phyloP scores from a whole-genome alignment of 108 stramenopile species.

The Cyclostephanos invisitatus region DNA sequence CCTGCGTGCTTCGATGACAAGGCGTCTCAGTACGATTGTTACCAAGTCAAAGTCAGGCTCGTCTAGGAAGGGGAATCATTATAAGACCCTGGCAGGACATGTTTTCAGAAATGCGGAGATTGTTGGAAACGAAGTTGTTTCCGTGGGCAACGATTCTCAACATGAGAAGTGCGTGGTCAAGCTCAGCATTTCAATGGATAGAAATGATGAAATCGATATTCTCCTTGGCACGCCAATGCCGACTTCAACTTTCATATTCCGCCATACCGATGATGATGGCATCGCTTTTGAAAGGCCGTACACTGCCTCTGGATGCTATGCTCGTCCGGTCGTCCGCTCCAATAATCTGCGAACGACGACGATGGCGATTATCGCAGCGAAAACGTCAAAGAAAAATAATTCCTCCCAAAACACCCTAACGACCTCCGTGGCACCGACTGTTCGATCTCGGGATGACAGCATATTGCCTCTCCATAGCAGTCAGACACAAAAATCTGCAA shows the following conservation, averaged over 20 bases:
- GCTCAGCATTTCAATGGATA: constrained; percentile 18
- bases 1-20: too few relatives aligned
- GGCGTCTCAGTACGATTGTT: too few relatives aligned
- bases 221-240: constrained; percentile 15
- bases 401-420: too few relatives aligned
- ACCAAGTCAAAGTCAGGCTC: too few relatives aligned
- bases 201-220: not conserved
- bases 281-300: constrained; percentile 22
- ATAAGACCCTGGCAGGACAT: not conserved
- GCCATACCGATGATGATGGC: constrained; percentile 8
- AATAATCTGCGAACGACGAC: too few relatives aligned
- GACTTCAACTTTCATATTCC: constrained; percentile 27
- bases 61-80: too few relatives aligned
- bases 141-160: not conserved
- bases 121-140: not conserved
- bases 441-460: too few relatives aligned
- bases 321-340: too few relatives aligned
- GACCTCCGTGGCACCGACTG: too few relatives aligned
- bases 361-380: too few relatives aligned
- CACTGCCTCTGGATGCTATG: not conserved
- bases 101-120: not conserved
- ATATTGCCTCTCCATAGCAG: too few relatives aligned
- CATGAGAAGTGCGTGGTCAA: not conserved
- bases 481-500: not conserved
- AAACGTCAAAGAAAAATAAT: too few relatives aligned